Evolutionary conservation across 2,329 filamentous ascomycete species (phyloP), one percentile per base, ranked within the genome.

Genomic region (Biscogniauxia marginata): DNA sequence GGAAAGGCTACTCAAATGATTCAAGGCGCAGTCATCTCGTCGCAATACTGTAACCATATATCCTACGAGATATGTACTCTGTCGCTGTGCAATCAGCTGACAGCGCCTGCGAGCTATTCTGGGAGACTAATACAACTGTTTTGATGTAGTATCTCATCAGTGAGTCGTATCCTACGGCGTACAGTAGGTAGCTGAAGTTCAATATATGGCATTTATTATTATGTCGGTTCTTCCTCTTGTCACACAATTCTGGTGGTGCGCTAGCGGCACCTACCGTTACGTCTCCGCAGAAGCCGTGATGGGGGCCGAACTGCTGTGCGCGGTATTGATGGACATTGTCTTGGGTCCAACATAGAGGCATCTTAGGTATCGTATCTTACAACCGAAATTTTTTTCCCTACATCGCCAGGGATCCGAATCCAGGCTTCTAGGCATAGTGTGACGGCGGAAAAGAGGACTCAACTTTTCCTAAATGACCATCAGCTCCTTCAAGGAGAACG

Each of bases 191-290:
- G n/a, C n/a, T 39, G 9, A 39, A 16, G 5, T 39, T 39, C 30
- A 39, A 7, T 16, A 39, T 16, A 39, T 39, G 30, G 7, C 30
- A 39, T 39, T 39, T 16, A 16, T 39, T 39, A 39, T 39, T 39
- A n/a, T 39, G 30, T 39, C 51, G 24, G 21, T 45, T 52, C 16
- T 30, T 39, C 54, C 56, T 49, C 54, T 52, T 46, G 56, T 59
- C 20, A 53, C 56, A 61, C 56, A 47, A 48, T 51, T 47, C 7
- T 56, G 50, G 56, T 56, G 58, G 56, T 50, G 52, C 56, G 44
- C 54, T 48, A 56, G 56, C 58, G 61, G 58, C 59, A 58, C 54
- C 58, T 53, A 59, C 61, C 61, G 53, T 47, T 52, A 46, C 58
- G 53, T 48, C 57, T 54, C 55, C 46, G 56, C 53, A 25, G 54